A percentile compares a stretch with the other conserved stretches of the same genome.
Evolutionary conservation across 352 stramenopile genomes (phyloP).

Genomic region (Pythium scleroteichum): DNA sequence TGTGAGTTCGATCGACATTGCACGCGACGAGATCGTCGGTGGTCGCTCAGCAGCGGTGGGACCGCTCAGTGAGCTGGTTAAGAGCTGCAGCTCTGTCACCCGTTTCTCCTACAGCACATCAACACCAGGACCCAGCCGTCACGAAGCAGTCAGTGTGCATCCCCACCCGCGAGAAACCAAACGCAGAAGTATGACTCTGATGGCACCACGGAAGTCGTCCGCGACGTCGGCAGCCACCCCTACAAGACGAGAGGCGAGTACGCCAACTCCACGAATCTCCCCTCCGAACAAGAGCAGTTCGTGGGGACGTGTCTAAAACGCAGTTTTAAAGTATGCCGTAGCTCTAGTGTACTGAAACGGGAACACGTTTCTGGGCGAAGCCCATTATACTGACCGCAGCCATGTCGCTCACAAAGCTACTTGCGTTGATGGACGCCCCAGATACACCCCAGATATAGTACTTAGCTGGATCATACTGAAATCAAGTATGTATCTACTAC

Average conservation of each 20-base stretch:
- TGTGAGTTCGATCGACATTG: slow-evolving; percentile 14
- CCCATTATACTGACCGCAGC: no score
- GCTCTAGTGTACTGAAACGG: no score
- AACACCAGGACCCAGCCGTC: neutral
- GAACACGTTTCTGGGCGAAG: no score
- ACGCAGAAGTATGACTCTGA: slow-evolving; percentile 24
- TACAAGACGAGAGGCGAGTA: slow-evolving; percentile 8
- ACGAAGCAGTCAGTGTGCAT: neutral
- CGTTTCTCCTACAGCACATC: slow-evolving; percentile 18
- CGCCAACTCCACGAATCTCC: neutral
- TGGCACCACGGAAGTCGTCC: slow-evolving; percentile 11
- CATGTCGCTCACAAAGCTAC: no score
- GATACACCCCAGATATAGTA: no score
- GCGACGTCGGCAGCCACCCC: slow-evolving; percentile 4
- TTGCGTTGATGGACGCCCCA: no score
- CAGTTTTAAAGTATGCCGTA: no score
- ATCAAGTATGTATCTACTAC: no score
- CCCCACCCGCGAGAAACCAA: slow-evolving; percentile 11
- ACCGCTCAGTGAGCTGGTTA: slow-evolving; percentile 20
- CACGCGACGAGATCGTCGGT: slow-evolving; percentile 23
- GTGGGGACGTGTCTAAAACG: slow-evolving; percentile 3
- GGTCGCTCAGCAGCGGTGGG: slow-evolving; percentile 3
- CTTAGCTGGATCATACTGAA: no score
- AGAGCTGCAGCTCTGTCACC: slow-evolving; percentile 17
- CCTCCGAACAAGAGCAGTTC: slow-evolving; percentile 4